phyloP scores from a whole-genome alignment of 2,329 filamentous ascomycete genomes.

The Myrmaecium sp. region DNA sequence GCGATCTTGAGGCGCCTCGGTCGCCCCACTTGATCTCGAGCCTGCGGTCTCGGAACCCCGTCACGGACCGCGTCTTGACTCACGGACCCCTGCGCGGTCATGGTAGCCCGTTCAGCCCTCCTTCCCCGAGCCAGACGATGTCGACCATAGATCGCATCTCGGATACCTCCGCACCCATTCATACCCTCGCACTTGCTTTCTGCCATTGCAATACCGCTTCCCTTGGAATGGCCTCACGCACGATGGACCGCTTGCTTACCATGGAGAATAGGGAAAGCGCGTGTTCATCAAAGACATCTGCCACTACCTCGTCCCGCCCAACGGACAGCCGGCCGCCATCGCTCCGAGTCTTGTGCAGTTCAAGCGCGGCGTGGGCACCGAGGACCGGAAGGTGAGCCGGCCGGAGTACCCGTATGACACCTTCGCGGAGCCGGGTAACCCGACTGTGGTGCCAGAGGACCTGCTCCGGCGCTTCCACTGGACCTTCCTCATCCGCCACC shows the following conservation, averaged over 20 bases:
- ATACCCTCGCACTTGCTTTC: too few species aligned
- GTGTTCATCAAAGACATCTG: conserved; percentile 98
- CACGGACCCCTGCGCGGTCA: too few species aligned
- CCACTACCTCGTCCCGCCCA: conserved; percentile 72
- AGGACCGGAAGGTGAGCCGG: conserved; percentile 11
- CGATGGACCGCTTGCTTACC: conserved; percentile 18
- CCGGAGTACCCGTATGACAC: conserved; percentile 43
- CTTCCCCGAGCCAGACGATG: too few species aligned
- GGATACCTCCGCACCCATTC: too few species aligned
- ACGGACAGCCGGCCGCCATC: conserved; percentile 48
- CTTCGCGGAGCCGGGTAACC: conserved; percentile 51
- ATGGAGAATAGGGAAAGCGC: conserved; percentile 58
- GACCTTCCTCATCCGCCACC: conserved; percentile 92
- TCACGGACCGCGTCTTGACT: too few species aligned
- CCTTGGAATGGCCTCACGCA: too few species aligned
- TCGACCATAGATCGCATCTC: too few species aligned
- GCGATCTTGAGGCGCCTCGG: too few species aligned
- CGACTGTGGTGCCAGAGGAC: conserved; percentile 63
- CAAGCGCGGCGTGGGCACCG: conserved; percentile 44
- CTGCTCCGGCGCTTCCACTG: conserved; percentile 74
- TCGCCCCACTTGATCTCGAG: too few species aligned
- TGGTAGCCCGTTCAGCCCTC: too few species aligned
- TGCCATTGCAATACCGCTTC: too few species aligned
- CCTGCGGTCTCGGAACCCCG: too few species aligned
- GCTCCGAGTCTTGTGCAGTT: conserved; percentile 56